Conservation (phyloP, 2,329 filamentous ascomycete genomes). For the Cordyceps militaris region DNA sequence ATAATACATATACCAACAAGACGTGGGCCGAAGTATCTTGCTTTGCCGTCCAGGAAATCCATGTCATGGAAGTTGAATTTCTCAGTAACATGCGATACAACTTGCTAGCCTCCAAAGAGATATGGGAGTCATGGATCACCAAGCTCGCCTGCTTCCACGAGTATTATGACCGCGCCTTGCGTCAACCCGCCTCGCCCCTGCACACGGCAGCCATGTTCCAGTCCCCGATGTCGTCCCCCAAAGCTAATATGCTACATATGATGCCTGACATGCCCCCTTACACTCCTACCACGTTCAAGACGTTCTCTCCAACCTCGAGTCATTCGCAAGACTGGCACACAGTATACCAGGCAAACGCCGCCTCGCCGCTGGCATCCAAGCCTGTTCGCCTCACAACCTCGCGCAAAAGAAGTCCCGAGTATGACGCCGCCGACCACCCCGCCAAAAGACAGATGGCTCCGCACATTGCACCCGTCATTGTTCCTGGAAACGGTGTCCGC, state of each 20-base stretch:
- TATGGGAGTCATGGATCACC: constrained; percentile 83
- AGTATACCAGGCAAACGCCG: constrained; percentile 31
- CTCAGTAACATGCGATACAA: constrained; percentile 97
- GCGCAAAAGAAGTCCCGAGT: constrained; percentile 47
- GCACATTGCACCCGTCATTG: constrained; percentile 11
- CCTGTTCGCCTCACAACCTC: constrained; percentile 33
- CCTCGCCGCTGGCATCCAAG: constrained; percentile 45
- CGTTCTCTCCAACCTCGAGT: constrained; percentile 35
- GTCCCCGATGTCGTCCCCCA: constrained; percentile 47
- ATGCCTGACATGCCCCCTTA: constrained; percentile 26
- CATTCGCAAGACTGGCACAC: constrained; percentile 33
- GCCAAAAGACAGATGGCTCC: constrained; percentile 40
- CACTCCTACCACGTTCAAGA: constrained; percentile 27
- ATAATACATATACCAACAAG: constrained; percentile 99
- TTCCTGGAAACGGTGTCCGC: neutral
- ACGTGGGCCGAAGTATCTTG: constrained; percentile 98
- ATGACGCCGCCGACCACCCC: constrained; percentile 45
- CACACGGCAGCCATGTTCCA: constrained; percentile 32
- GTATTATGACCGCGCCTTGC: constrained; percentile 68
- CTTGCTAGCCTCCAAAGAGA: constrained; percentile 72
- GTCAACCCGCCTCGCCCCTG: constrained; percentile 32
- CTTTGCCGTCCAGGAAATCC: constrained; percentile 89
- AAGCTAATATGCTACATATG: constrained; percentile 25
- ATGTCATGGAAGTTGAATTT: constrained; percentile 99
- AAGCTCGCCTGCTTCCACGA: constrained; percentile 76